Conservation (phyloP, 495 filamentous ascomycete genomes). For the Penicillium paradoxum region DNA sequence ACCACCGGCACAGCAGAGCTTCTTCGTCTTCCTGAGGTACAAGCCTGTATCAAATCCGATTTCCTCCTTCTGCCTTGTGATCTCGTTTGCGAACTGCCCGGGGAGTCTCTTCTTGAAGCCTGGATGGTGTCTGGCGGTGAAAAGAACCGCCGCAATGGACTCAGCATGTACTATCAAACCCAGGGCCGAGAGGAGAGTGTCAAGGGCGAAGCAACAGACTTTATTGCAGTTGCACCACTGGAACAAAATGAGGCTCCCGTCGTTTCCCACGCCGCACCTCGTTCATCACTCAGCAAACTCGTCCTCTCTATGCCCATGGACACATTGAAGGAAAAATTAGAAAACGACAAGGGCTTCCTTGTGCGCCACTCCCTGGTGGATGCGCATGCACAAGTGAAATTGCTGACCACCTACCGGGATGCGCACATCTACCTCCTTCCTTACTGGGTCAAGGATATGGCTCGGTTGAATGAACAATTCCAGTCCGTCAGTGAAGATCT, state of each 20-base stretch:
- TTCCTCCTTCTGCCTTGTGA: conserved; percentile 93
- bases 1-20: conserved; percentile 86
- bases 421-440: conserved; percentile 93
- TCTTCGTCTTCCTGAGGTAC: conserved; percentile 73
- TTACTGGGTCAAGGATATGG: conserved; percentile 81
- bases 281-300: conserved; percentile 59
- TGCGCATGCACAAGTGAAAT: conserved; percentile 65
- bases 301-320: conserved; percentile 76
- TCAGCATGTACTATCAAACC: conserved; percentile 86
- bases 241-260: conserved; percentile 42
- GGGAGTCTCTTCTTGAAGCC: conserved; percentile 72
- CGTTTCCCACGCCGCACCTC: conserved; percentile 50
- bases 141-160: conserved; percentile 61
- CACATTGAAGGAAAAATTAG: conserved; percentile 73
- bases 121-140: conserved; percentile 78
- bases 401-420: conserved; percentile 76
- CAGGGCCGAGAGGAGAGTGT: conserved; percentile 62
- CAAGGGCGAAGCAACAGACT: conserved; percentile 90
- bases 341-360: conserved; percentile 63
- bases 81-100: conserved; percentile 83
- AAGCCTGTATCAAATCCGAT: conserved; percentile 67
- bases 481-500: conserved; percentile 89
- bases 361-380: conserved; percentile 67
- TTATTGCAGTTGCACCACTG: conserved; percentile 68
- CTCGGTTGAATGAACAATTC: conserved; percentile 68